Percentiles rank a stretch among this genome's conserved stretches.
phyloP scores from a whole-genome alignment of 1,139 yeast species.

The Yamadazyma atmosphaerica region DNA sequence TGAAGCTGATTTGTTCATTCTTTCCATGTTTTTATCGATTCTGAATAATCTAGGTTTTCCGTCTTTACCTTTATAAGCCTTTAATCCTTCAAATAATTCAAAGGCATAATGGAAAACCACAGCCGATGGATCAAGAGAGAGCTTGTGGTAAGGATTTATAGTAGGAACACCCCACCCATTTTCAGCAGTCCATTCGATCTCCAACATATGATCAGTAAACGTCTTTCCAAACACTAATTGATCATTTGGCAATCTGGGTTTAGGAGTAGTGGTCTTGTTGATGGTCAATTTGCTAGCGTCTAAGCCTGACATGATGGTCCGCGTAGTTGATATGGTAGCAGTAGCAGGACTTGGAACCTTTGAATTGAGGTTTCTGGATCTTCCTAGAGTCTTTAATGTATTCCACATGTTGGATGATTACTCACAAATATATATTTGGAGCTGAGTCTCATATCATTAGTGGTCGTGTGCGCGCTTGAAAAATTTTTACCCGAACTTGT shows the following conservation, averaged over 20 bases:
- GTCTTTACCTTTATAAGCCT: conserved; percentile 78
- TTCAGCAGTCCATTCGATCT: conserved; percentile 76
- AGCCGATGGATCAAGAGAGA: conserved; percentile 80
- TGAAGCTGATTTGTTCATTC: conserved; percentile 86
- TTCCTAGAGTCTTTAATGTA: background rate
- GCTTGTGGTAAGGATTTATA: conserved; percentile 79
- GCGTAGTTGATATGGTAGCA: conserved; percentile 1
- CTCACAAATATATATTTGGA: background rate
- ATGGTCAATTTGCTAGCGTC: conserved; percentile 71
- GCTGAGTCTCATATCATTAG: background rate
- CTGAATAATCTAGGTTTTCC: conserved; percentile 81
- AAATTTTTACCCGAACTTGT: background rate
- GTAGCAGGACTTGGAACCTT: background rate
- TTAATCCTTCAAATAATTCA: conserved; percentile 94
- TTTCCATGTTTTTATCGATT: conserved; percentile 85
- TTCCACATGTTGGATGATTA: background rate
- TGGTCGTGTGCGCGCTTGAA: background rate
- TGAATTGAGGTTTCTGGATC: background rate
- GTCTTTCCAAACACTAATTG: conserved; percentile 81
- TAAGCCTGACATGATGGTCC: conserved; percentile 30
- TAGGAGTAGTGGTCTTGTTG: conserved; percentile 59
- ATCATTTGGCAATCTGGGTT: conserved; percentile 67
- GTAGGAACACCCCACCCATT: conserved; percentile 86
- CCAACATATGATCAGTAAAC: conserved; percentile 89
- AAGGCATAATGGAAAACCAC: conserved; percentile 93